A percentile compares a stretch with the other conserved stretches of the same genome.
Evolutionary conservation across 2,329 filamentous ascomycete genomes (phyloP).

Genomic region (Trichoderma oligosporum): DNA sequence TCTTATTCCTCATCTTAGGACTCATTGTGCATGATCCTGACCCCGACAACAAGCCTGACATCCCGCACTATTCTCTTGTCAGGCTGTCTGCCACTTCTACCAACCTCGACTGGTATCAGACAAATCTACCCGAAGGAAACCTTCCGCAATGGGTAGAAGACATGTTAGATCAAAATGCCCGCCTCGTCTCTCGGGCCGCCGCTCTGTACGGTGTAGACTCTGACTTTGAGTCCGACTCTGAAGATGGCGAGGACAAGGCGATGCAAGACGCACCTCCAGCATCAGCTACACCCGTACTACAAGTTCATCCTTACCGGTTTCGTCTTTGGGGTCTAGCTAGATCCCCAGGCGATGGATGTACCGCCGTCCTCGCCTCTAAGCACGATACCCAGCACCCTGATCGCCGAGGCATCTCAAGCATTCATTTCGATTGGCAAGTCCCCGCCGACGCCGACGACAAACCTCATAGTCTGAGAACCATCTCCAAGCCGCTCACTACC

Average conservation of each 20-base stretch:
- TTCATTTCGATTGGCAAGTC: constrained; percentile 37
- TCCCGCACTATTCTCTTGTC: constrained; percentile 50
- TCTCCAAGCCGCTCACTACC: constrained; percentile 40
- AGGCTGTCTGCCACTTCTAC: constrained; percentile 50
- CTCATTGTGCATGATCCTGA: constrained; percentile 42
- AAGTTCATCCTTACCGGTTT: constrained; percentile 48
- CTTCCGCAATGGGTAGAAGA: constrained; percentile 47
- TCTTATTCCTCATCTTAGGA: constrained; percentile 31
- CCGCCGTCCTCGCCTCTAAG: constrained; percentile 48
- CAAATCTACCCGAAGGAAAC: constrained; percentile 38
- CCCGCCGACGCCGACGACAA: constrained; percentile 17
- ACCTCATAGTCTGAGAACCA: neutral
- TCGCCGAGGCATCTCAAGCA: constrained; percentile 36
- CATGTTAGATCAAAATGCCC: constrained; percentile 43
- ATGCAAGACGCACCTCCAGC: constrained; percentile 18
- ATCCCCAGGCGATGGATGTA: constrained; percentile 50
- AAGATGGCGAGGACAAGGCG: constrained; percentile 23
- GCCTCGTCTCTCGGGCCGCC: constrained; percentile 43
- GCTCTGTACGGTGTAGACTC: constrained; percentile 38
- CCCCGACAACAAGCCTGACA: constrained; percentile 24
- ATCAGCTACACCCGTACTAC: constrained; percentile 29
- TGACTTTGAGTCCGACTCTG: constrained; percentile 27
- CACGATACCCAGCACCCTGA: constrained; percentile 49
- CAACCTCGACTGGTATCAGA: constrained; percentile 53
- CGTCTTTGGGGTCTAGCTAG: constrained; percentile 52